These are phyloP conservation scores for Venturia aucupariae DNA, from an alignment of 2,329 filamentous ascomycete species.

Conservation along the genomic window DNA sequence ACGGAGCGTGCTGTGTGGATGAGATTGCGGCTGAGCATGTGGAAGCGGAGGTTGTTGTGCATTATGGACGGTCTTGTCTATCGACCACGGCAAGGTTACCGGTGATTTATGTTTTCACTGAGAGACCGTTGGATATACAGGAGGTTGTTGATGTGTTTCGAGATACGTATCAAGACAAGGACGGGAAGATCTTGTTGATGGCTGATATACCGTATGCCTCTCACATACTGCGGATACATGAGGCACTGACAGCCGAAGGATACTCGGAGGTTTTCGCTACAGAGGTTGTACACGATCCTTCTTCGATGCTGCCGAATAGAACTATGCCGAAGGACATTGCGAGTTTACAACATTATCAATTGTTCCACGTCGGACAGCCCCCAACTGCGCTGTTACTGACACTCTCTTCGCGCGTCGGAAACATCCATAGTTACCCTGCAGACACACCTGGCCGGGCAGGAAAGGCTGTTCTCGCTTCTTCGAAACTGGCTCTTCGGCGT, in stretches of 20 bases:
- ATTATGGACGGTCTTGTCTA: conserved; percentile 87
- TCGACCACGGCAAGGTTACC: conserved; percentile 82
- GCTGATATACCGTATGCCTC: conserved; percentile 82
- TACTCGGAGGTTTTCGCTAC: conserved; percentile 64
- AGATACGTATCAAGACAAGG: conserved; percentile 55
- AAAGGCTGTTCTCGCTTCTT: conserved; percentile 38
- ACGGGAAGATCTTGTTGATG: conserved; percentile 64
- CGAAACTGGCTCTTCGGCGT: conserved; percentile 51
- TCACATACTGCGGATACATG: conserved; percentile 54
- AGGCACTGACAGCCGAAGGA: conserved; percentile 49
- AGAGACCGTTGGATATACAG: conserved; percentile 55
- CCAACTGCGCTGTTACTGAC: conserved; percentile 77
- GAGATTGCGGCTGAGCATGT: conserved; percentile 94
- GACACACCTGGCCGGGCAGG: conserved; percentile 17
- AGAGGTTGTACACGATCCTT: conserved; percentile 65
- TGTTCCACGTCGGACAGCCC: conserved; percentile 80
- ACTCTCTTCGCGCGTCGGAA: conserved; percentile 70
- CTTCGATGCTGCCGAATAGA: conserved; percentile 75
- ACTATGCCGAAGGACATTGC: conserved; percentile 48
- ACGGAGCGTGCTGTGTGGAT: conserved; percentile 94
- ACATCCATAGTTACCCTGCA: conserved; percentile 61
- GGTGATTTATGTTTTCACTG: conserved; percentile 85
- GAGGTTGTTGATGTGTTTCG: conserved; percentile 53
- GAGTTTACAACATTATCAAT: conserved; percentile 55
- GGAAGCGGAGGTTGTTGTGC: conserved; percentile 80